Conservation (phyloP, 192 early-diverging fungal species). For the Coemansia sp. region DNA sequence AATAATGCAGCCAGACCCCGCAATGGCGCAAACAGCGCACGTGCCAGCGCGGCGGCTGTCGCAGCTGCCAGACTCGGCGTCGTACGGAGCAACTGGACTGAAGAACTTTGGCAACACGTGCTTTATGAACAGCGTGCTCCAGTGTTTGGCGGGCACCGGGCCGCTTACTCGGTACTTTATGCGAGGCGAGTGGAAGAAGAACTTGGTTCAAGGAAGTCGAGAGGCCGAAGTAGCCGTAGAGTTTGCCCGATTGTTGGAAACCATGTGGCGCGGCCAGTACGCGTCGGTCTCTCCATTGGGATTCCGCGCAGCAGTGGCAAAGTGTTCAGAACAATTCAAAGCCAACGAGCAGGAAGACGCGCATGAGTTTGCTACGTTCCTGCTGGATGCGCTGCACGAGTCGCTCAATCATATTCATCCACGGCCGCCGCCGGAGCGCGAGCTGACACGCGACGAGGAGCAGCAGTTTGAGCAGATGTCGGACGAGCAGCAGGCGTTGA, state of each 20-base stretch:
- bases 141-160: constrained; percentile 70
- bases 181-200: constrained; percentile 57
- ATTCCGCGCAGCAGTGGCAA: constrained; percentile 74
- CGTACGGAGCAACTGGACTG: constrained; percentile 68
- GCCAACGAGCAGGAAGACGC: constrained; percentile 95
- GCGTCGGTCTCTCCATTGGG: constrained; percentile 72
- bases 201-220: constrained; percentile 54
- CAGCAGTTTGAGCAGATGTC: constrained; percentile 69
- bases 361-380: constrained; percentile 90
- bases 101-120: constrained; percentile 85
- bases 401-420: constrained; percentile 74
- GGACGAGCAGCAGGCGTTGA: constrained; percentile 57
- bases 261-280: constrained; percentile 82
- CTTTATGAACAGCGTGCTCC: constrained; percentile 83
- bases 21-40: background rate
- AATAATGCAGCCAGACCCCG: background rate
- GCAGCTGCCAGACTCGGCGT: constrained; percentile 39
- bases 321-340: constrained; percentile 78
- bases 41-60: background rate
- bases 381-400: constrained; percentile 91
- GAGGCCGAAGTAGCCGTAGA: constrained; percentile 70
- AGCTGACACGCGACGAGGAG: constrained; percentile 46
- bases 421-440: constrained; percentile 46
- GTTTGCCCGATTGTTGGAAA: constrained; percentile 74
- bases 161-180: constrained; percentile 75